Conservation (phyloP, 1,139 yeast genomes). For the Starmera stellimalicola region DNA sequence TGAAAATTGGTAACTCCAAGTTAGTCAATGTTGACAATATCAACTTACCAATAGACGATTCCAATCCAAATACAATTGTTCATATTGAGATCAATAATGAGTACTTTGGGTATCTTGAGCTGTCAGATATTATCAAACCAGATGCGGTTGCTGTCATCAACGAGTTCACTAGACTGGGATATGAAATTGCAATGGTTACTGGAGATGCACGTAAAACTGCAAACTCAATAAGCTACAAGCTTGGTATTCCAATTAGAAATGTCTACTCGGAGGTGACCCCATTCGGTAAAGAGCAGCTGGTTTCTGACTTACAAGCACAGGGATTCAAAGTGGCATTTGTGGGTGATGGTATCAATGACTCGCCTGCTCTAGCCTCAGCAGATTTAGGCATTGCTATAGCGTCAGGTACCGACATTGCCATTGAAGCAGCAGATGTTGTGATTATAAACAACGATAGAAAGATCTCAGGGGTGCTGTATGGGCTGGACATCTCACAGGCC, state of each 20-base stretch:
- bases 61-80: conserved; percentile 23
- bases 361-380: conserved; percentile 87
- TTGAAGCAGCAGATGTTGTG: conserved; percentile 93
- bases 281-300: conserved; percentile 60
- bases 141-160: conserved; percentile 56
- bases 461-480: conserved; percentile 58
- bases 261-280: conserved; percentile 78
- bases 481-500: conserved; percentile 59
- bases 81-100: conserved; percentile 41
- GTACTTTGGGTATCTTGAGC: conserved; percentile 55
- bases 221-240: conserved; percentile 47
- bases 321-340: conserved; percentile 60
- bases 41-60: conserved; percentile 11
- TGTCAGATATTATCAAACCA: conserved; percentile 61
- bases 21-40: conserved; percentile 16
- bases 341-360: conserved; percentile 96
- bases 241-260: conserved; percentile 57
- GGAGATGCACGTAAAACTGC: conserved; percentile 76
- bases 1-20: conserved; percentile 50
- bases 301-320: conserved; percentile 43
- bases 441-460: conserved; percentile 30
- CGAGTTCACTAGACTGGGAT: conserved; percentile 43
- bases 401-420: conserved; percentile 91
- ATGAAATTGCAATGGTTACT: conserved; percentile 78
- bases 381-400: conserved; percentile 88